A percentile compares a stretch with the other conserved stretches of the same genome.
Conservation (phyloP, 345 rosid species). For the Alliaria petiolata region DNA sequence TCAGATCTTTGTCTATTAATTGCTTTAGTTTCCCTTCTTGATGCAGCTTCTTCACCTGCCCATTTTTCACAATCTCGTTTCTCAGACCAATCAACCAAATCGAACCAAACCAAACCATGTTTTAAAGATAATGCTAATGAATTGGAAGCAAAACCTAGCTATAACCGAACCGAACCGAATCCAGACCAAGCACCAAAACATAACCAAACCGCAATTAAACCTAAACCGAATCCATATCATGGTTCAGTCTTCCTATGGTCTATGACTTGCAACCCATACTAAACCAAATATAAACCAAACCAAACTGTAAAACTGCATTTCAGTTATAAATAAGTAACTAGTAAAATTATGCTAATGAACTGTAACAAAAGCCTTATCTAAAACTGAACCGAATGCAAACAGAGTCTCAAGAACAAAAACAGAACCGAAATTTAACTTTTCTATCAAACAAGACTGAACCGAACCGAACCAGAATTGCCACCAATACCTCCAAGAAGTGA, state of each 20-base stretch:
- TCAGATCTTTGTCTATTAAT: conserved; percentile 77
- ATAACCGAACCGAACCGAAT: too few species aligned
- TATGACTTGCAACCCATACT: too few species aligned
- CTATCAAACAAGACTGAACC: not conserved
- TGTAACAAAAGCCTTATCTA: not conserved
- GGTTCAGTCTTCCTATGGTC: too few species aligned
- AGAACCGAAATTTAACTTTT: not conserved
- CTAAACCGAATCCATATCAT: not conserved
- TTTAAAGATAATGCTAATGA: not conserved
- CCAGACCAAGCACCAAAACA: not conserved
- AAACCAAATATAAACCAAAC: not conserved
- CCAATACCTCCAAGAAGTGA: not conserved
- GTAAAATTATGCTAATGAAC: not conserved
- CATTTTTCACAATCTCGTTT: conserved; percentile 4
- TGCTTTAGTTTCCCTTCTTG: conserved; percentile 69
- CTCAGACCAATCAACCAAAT: not conserved
- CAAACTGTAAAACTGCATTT: not conserved
- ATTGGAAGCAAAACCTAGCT: not conserved
- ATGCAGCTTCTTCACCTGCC: conserved; percentile 91
- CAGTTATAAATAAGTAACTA: too few species aligned
- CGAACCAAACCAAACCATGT: not conserved
- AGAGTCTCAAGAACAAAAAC: not conserved
- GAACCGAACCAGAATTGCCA: not conserved
- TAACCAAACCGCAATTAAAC: not conserved
- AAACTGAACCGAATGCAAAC: not conserved